Evolutionary conservation across 2,329 filamentous ascomycete genomes (phyloP), one percentile per base, ranked within the genome.

Genomic region (Emydomyces testavorans): DNA sequence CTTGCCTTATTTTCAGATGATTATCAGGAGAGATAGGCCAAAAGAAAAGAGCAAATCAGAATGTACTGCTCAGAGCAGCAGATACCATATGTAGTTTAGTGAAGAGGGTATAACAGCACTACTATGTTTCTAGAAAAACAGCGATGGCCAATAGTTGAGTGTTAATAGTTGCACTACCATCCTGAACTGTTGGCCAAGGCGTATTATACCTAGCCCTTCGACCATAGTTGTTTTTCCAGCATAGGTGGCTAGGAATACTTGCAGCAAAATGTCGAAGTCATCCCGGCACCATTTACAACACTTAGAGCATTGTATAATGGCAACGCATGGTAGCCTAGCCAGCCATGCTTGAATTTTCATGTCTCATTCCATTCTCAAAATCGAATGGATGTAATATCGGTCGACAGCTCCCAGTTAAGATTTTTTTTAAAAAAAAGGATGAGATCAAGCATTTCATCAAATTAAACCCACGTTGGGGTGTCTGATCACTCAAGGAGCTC

Each of bases 91-190:
- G 10, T 31, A 42, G 16, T 15, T 24, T 41, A 15, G 8, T 10
- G 10, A 7, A 20, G 20, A 41, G 29, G 38, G 24, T 11, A 28
- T 4, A 8, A n/a, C n/a, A 31, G 29, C 29, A 26, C 20, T 5
- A 13, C 15, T 13, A 15, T 21, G 15, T 11, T 11, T 15, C 18
- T 20, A 28, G 31, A 37, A 21, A n/a, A 36, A 15, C 42, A 16
- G 16, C 16, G 16, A 21, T 18, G n/a, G 20, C n/a, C 20, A 28
- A 28, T 26, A 40, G 20, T 21, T 18, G n/a, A 45, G 23, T 18
- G 31, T 34, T 15, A n/a, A 23, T 10, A 13, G 42, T 37, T 31
- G 42, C 41, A 44, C 41, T 18, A 37, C n/a, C 42, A 6, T 36
- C 10, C 26, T 16, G 41, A 45, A 45, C 39, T 6, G 16, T 20